These are phyloP conservation scores for Calocera viscosa DNA, from an alignment of 768 basidiomycete genomes.

Conservation along the genomic window DNA sequence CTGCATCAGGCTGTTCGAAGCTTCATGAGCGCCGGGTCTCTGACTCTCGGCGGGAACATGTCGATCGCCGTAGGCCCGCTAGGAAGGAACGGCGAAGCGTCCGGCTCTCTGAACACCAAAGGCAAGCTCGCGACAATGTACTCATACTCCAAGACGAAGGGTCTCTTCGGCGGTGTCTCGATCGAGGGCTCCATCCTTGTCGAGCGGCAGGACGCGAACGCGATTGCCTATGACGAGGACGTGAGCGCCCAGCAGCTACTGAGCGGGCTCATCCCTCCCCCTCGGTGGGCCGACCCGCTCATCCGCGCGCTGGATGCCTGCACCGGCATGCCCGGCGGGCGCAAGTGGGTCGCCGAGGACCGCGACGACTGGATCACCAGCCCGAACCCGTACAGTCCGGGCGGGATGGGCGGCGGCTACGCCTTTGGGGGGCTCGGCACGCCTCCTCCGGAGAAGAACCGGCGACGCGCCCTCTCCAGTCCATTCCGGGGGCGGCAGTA, in stretches of 20 bases:
- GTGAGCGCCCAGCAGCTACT: conserved; percentile 72
- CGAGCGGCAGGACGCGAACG: conserved; percentile 87
- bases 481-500: conserved; percentile 40
- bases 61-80: conserved; percentile 65
- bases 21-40: conserved; percentile 88
- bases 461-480: conserved; percentile 24
- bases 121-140: conserved; percentile 93
- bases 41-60: conserved; percentile 64
- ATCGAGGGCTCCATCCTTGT: conserved; percentile 82
- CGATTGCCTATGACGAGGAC: conserved; percentile 59
- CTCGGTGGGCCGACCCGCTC: conserved; percentile 65
- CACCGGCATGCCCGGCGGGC: conserved; percentile 54
- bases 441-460: conserved; percentile 29
- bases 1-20: conserved; percentile 16
- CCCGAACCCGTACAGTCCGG: conserved; percentile 19
- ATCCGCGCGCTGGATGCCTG: conserved; percentile 61
- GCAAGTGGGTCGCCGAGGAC: conserved; percentile 54
- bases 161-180: conserved; percentile 80
- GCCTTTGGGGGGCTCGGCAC: conserved; percentile 43
- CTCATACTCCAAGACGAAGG: conserved; percentile 82
- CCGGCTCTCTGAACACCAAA: conserved; percentile 65
- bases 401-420: conserved; percentile 33
- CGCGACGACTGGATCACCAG: conserved; percentile 16
- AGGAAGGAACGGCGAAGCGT: conserved; percentile 83
- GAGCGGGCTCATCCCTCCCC: conserved; percentile 58